Conservation (phyloP, 495 filamentous ascomycete genomes). For the Penicillium nucicola region DNA sequence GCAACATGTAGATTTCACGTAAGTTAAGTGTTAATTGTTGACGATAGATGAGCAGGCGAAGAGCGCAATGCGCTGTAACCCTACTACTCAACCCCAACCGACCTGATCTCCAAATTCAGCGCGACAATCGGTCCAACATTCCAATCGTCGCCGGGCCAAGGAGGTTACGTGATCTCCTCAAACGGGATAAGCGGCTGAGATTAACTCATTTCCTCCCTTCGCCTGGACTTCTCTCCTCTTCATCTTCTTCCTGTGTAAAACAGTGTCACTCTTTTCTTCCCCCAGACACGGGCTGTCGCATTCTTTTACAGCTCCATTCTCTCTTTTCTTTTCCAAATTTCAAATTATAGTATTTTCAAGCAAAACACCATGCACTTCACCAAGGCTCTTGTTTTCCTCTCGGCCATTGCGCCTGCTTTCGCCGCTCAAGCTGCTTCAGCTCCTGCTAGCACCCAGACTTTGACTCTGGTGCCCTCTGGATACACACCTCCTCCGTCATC, state of each 20-base stretch:
- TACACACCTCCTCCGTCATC: conserved; percentile 24
- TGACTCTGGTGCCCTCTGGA: conserved; percentile 33
- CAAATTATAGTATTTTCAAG: background rate
- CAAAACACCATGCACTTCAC: conserved; percentile 33
- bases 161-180: conserved; percentile 14
- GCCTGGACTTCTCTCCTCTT: conserved; percentile 13
- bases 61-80: too few relatives aligned
- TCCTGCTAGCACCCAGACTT: conserved; percentile 20
- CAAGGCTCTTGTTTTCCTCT: conserved; percentile 32
- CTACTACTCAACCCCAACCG: too few relatives aligned
- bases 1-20: too few relatives aligned
- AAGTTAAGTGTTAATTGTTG: too few relatives aligned
- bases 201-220: conserved; percentile 10
- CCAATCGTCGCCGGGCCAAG: conserved; percentile 8
- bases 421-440: conserved; percentile 26
- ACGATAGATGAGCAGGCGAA: too few relatives aligned
- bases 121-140: too few relatives aligned
- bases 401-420: conserved; percentile 31
- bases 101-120: too few relatives aligned
- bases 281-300: conserved; percentile 34
- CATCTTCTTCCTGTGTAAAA: conserved; percentile 21
- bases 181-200: conserved; percentile 13
- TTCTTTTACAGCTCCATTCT: conserved; percentile 41
- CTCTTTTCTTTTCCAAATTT: conserved; percentile 21
- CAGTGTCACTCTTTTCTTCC: conserved; percentile 28